phyloP scores from a whole-genome alignment of 257 asterid genomes.

The Ligustrum vulgare region DNA sequence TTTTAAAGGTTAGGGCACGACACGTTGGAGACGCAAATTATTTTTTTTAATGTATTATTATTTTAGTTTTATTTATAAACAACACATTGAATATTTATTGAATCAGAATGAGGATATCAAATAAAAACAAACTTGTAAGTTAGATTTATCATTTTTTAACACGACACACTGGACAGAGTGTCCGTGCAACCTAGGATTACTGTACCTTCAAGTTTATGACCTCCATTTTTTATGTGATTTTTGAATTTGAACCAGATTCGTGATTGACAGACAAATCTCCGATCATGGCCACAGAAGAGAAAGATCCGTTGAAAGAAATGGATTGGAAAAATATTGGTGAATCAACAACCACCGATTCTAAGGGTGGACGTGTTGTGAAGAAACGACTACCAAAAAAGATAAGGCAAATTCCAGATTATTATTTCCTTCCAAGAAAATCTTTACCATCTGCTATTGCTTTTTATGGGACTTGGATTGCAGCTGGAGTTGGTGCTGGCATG shows the following conservation, averaged over 20 bases:
- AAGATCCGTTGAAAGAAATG: constrained; percentile 46
- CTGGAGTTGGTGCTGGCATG: constrained; percentile 91
- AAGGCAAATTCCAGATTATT: constrained; percentile 73
- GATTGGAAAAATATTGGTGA: constrained; percentile 68
- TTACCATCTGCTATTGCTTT: constrained; percentile 41
- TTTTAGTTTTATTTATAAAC: no score
- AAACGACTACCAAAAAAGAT: constrained; percentile 59
- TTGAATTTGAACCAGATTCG: constrained; percentile 7
- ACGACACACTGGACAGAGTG: no score
- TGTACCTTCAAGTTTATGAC: no score
- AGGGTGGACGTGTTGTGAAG: constrained; percentile 51
- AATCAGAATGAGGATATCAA: no score
- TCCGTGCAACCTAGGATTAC: no score
- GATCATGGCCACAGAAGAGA: constrained; percentile 48
- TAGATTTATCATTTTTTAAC: no score
- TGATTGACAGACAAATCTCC: constrained; percentile 6
- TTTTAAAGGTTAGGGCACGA: no score
- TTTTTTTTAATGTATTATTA: no score
- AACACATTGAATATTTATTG: no score
- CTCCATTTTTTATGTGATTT: no score
- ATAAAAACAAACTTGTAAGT: no score
- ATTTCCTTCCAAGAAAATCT: constrained; percentile 80
- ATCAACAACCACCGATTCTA: constrained; percentile 34
- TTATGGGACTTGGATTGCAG: constrained; percentile 70
- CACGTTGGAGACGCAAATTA: no score